These are phyloP conservation scores for Warburgia ugandensis DNA, from an alignment of 164 flowering plant genomes.

Conservation along the genomic window DNA sequence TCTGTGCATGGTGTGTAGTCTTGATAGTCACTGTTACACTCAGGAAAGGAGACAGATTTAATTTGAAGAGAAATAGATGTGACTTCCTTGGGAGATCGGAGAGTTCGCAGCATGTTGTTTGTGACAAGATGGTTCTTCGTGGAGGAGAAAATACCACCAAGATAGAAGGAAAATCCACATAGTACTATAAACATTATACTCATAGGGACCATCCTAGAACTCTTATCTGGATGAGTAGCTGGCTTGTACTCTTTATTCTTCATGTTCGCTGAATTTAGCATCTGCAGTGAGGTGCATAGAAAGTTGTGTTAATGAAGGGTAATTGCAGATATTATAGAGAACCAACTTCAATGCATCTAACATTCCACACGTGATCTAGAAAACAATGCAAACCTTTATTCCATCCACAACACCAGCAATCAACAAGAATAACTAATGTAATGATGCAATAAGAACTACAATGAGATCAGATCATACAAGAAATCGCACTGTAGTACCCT, in stretches of 20 bases:
- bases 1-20: constrained; percentile 99
- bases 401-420: too few species aligned
- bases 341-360: too few species aligned
- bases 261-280: constrained; percentile 26
- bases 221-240: constrained; percentile 39
- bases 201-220: constrained; percentile 49
- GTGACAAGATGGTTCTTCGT: constrained; percentile 34
- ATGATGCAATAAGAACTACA: too few species aligned
- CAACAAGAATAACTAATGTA: too few species aligned
- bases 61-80: constrained; percentile 38
- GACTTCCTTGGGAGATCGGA: constrained; percentile 29
- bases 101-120: constrained; percentile 20
- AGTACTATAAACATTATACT: constrained; percentile 48
- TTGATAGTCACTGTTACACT: constrained; percentile 67
- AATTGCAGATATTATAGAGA: too few species aligned
- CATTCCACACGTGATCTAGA: too few species aligned
- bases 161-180: constrained; percentile 95
- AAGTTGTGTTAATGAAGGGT: too few species aligned
- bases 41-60: constrained; percentile 48
- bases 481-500: too few species aligned
- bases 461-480: too few species aligned
- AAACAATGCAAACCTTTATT: too few species aligned
- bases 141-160: constrained; percentile 78
- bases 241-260: constrained; percentile 79
- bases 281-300: too few species aligned